Base-by-base conservation (phyloP, 768 basidiomycete species). In the Austroboletus festivus region DNA sequence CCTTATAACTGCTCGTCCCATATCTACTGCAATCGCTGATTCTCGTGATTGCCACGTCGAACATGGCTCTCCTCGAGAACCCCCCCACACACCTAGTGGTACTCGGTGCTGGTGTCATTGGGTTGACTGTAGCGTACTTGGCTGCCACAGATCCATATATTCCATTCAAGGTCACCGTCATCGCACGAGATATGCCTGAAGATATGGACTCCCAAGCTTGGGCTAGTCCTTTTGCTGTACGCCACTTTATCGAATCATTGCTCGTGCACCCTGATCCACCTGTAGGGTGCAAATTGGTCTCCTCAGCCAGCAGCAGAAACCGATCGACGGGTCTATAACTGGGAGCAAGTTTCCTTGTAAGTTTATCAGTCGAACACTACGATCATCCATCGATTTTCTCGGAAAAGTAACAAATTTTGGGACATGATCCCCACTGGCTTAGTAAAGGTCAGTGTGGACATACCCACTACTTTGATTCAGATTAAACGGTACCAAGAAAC, bases 141-240 rank as follows among this genome's bases (percentile, higher is more conserved):
- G 64, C 66, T 20, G 47, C 61, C 6, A 60, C 56, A 43, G 61
- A 64, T 33, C 48, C 51, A 33, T 42, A 50, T 34, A 42, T 37
- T n/a, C 2, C 51, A 3, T 58, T 62, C 47, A 52, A 19, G 15
- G 34, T 69, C 5, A 67, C 65, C 0, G 51, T 71, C 37, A 53
- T 72, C 4, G 71, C 71, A 40, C 59, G 69, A 46, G 71, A 72
- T 46, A 70, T 72, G 63, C 68, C 69, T 2, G 53, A 65, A 38
- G 62, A 67, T 38, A 62, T 59, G 55, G 64, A 65, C 38, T 77
- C 74, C 4, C 73, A 75, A 44, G 73, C 67, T 4, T 78, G 73
- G 64, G 68, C 76, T 9, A 77, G 73, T 46, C 78, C 78, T n/a
- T 78, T 77, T 62, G 76, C 78, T 49, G 75, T 76, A 48, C 44